A percentile compares a stretch with the other conserved stretches of the same genome.
Conservation (phyloP, 1,284 basidiomycete species). For the Laetiporus sulphureus region DNA sequence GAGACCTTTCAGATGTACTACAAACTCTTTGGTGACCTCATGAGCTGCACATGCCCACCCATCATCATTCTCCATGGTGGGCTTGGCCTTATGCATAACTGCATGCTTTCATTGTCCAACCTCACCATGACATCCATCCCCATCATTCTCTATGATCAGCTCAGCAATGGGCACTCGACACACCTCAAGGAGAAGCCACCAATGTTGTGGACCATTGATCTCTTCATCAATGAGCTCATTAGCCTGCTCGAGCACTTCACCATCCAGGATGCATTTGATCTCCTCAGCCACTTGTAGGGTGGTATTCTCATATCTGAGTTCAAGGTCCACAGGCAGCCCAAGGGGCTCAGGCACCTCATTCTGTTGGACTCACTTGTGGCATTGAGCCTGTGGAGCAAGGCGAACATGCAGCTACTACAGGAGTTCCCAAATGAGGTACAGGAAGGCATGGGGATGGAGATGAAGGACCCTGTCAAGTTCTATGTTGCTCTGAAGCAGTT, state of each 20-base stretch:
- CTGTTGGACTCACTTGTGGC: slow-evolving; percentile 19
- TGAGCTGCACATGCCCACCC: slow-evolving; percentile 8
- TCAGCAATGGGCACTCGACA: slow-evolving; percentile 25
- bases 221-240: slow-evolving; percentile 27
- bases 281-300: slow-evolving; percentile 30
- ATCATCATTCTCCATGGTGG: slow-evolving; percentile 19
- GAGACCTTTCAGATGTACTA: slow-evolving; percentile 14
- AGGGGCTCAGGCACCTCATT: slow-evolving; percentile 22
- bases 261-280: slow-evolving; percentile 18
- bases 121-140: slow-evolving; percentile 18
- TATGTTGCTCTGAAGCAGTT: slow-evolving; percentile 17
- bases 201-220: slow-evolving; percentile 24
- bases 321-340: slow-evolving; percentile 17
- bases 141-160: slow-evolving; percentile 29
- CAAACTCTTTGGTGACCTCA: slow-evolving; percentile 11
- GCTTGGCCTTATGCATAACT: slow-evolving; percentile 22
- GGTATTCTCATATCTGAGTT: slow-evolving; percentile 22
- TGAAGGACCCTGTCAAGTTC: slow-evolving; percentile 18
- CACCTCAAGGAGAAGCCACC: slow-evolving; percentile 23
- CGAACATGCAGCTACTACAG: slow-evolving; percentile 12
- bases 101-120: slow-evolving; percentile 19
- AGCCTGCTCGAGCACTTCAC: slow-evolving; percentile 22
- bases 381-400: slow-evolving; percentile 15
- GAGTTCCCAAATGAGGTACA: slow-evolving; percentile 19
- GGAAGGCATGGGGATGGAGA: slow-evolving; percentile 17